Conservation (phyloP, 345 rosid genomes). For the Citrus maxima region DNA sequence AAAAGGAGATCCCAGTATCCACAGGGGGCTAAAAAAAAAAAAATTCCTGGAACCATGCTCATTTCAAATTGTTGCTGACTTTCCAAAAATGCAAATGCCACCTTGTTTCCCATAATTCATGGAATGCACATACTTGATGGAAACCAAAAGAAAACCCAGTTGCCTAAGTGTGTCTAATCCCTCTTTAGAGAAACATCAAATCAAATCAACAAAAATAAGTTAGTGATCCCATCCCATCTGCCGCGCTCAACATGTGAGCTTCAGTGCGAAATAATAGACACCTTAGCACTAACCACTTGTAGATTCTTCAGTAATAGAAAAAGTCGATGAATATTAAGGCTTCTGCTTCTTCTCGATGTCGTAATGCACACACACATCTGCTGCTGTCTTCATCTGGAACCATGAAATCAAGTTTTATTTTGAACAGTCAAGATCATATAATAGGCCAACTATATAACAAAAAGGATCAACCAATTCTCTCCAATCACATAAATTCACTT, state of each 20-base stretch:
- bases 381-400: constrained; percentile 91
- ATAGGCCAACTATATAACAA: background rate
- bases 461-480: background rate
- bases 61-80: background rate
- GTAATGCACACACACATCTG: constrained; percentile 76
- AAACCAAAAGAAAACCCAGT: background rate
- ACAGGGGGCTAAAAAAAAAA: background rate
- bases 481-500: background rate
- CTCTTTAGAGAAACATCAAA: background rate
- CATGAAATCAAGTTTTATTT: constrained; percentile 5
- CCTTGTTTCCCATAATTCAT: background rate
- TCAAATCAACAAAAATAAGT: background rate
- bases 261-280: background rate
- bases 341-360: constrained; percentile 68
- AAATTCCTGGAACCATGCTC: background rate
- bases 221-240: background rate
- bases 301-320: background rate
- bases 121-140: background rate
- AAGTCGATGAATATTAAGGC: constrained; percentile 16
- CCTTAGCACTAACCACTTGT: background rate
- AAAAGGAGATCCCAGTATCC: background rate
- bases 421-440: background rate
- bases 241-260: background rate
- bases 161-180: background rate
- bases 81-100: background rate